phyloP scores from a whole-genome alignment of 2,329 filamentous ascomycete genomes.

The Dactylonectria estremocensis region DNA sequence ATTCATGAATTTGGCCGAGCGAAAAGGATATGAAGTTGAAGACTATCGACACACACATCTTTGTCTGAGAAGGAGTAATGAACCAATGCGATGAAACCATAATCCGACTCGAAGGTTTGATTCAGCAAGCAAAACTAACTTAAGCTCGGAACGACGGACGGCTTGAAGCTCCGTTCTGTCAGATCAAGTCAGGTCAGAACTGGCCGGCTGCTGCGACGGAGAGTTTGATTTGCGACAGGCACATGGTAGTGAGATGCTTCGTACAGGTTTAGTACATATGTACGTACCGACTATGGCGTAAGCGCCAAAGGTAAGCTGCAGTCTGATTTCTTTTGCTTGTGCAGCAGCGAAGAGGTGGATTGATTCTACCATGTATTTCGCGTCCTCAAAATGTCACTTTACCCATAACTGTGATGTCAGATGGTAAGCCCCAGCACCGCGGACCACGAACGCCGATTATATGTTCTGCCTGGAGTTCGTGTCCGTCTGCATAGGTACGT shows the following conservation, averaged over 20 bases:
- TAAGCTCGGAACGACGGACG: background rate
- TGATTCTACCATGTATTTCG: too few relatives aligned
- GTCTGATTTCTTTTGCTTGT: background rate
- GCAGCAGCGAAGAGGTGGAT: background rate
- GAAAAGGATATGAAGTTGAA: constrained; percentile 14
- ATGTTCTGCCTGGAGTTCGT: constrained; percentile 8
- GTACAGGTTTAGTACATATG: background rate
- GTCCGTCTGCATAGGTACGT: constrained; percentile 15
- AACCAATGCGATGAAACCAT: background rate
- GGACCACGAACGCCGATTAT: background rate
- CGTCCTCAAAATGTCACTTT: background rate
- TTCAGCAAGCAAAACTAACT: background rate
- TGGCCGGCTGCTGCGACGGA: background rate
- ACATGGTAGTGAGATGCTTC: background rate
- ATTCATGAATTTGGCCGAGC: constrained; percentile 20
- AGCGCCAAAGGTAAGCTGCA: background rate
- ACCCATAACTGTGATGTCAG: background rate
- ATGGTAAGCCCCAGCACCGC: background rate
- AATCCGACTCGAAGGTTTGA: background rate
- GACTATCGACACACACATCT: background rate
- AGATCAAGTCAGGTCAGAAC: background rate
- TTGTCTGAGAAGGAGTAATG: background rate
- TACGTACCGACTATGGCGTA: background rate
- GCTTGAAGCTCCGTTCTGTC: background rate
- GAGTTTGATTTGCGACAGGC: too few relatives aligned